phyloP scores from a whole-genome alignment of 768 basidiomycete genomes.

The Kwoniella dejecticola region DNA sequence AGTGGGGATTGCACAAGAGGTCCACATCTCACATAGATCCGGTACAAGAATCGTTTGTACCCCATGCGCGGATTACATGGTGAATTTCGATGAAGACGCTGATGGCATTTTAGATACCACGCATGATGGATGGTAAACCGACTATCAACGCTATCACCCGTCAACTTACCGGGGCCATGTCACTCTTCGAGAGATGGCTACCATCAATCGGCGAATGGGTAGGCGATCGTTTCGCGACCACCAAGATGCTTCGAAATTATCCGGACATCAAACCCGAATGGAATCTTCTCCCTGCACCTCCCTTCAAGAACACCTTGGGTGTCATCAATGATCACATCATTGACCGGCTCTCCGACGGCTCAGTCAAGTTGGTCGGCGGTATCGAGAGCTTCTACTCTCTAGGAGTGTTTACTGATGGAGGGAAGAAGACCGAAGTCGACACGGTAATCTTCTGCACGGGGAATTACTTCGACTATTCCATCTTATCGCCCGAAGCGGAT shows the following conservation, averaged over 20 bases:
- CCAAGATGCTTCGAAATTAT: neutral
- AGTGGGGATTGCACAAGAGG: neutral
- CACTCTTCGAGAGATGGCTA: neutral
- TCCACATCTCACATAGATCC: conserved; percentile 24
- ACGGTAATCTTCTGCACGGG: conserved; percentile 21
- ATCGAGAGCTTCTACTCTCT: conserved; percentile 4
- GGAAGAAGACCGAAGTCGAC: conserved; percentile 7
- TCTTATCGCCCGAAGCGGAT: conserved; percentile 6
- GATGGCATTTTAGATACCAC: neutral
- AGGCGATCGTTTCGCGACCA: neutral
- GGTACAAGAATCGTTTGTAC: conserved; percentile 19
- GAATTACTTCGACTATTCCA: conserved; percentile 12
- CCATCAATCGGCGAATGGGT: neutral
- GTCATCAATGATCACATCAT: conserved; percentile 16
- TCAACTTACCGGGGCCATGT: neutral
- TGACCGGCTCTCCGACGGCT: conserved; percentile 5
- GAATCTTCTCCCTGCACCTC: conserved; percentile 21
- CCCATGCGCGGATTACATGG: neutral
- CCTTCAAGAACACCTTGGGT: neutral
- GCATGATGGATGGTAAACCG: conserved; percentile 1
- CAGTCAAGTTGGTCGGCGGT: neutral
- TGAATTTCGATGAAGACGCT: neutral
- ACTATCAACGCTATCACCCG: conserved; percentile 12
- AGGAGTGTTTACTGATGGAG: conserved; percentile 5
- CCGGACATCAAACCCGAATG: conserved; percentile 14